A percentile compares a stretch with the other conserved stretches of the same genome.
These are phyloP conservation scores for Wallacemonas sp. DNA, from an alignment of 208 protist species.

Conservation along the genomic window DNA sequence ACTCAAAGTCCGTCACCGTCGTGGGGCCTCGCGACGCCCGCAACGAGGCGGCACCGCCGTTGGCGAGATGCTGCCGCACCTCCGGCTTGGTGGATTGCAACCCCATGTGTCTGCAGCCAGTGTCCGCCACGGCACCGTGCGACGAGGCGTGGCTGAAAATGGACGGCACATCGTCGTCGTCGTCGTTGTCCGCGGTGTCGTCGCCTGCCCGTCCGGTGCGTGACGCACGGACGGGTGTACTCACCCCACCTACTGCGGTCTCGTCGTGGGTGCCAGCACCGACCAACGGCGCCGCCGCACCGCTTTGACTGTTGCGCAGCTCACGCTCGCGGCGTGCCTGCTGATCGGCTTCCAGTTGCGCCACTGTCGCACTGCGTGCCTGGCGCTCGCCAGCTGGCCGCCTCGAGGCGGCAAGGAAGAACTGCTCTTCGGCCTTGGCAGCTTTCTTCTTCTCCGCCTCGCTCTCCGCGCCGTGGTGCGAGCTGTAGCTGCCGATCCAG, in stretches of 20 bases:
- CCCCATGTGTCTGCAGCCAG: slow-evolving; percentile 61
- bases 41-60: slow-evolving; percentile 39
- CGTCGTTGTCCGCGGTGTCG: not conserved
- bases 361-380: not conserved
- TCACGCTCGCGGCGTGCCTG: too few species aligned
- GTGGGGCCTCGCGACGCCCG: slow-evolving; percentile 5
- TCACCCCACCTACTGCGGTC: too few species aligned
- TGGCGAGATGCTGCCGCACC: slow-evolving; percentile 47
- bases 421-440: slow-evolving; percentile 21
- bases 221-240: not conserved
- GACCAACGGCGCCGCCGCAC: not conserved
- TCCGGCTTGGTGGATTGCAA: slow-evolving; percentile 45
- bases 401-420: slow-evolving; percentile 14
- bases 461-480: slow-evolving; percentile 24
- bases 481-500: slow-evolving; percentile 70
- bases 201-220: not conserved
- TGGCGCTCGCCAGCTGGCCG: not conserved
- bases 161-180: slow-evolving; percentile 28
- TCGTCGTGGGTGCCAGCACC: not conserved
- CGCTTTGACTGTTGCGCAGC: not conserved
- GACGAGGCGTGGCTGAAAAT: slow-evolving; percentile 82
- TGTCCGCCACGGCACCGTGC: slow-evolving; percentile 61
- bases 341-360: slow-evolving; percentile 5
- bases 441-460: slow-evolving; percentile 11
- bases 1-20: slow-evolving; percentile 8